Evolutionary conservation across 2,329 filamentous ascomycete genomes (phyloP), one percentile per base, ranked within the genome.

Genomic region (Bipolaris bicolor): DNA sequence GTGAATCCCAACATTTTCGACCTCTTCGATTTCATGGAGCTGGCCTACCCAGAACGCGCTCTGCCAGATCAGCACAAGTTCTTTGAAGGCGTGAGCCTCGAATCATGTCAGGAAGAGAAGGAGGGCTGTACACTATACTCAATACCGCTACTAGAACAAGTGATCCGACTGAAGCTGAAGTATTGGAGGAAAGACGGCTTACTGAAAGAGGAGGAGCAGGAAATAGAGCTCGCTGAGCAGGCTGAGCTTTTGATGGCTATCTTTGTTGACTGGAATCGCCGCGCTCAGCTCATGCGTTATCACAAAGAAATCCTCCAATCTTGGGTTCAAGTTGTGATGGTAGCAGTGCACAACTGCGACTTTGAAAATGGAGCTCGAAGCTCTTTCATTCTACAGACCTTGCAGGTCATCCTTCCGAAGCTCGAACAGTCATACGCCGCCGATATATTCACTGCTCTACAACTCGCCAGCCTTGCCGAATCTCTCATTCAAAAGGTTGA

Each of bases 391-490:
- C 79, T 98, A 10, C 92, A 96, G 72, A 88, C 90, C 0, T 82
- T 99, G 5, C 93, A 98, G 71, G 86, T 94, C 13, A 90, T 96
- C 47, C 82, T 97, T 6, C 93, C 95, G 0, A 96, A 92, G 62
- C 84, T 99, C 11, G 94, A 98, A 72, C 84, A 84, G 16, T 89
- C 90, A 48, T 87, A 91, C 54, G 83, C 86, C 5, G 86, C 90
- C 9, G 87, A 89, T 54, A 82, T 88, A 1, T 81, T 83, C 13
- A 88, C 92, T 52, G 90, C 91, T 3, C 80, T 89, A 24, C 88
- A 96, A 69, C 82, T 97, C 22, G 90, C 91, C 15, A 87, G 86
- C 63, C 82, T 97, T n/a, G 87, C 89, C 10, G 88, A 88, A 69
- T 83, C 88, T 18, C 79, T 95, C 1, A 81, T 93, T 3, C 90